Base-by-base conservation (phyloP, 306 rosid species). In the Alnus rubra region DNA sequence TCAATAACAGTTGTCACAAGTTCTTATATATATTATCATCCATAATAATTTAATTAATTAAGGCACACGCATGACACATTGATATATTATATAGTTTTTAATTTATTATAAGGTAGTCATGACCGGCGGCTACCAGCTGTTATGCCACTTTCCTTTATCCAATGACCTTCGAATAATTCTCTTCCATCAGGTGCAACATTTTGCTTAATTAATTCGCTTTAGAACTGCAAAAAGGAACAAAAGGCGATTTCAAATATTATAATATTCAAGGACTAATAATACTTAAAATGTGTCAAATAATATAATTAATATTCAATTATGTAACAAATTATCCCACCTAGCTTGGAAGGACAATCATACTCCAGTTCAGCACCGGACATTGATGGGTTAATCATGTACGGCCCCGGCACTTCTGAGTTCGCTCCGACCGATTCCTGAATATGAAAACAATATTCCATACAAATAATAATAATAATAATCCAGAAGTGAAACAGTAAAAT, bases 301-400 rank as follows among this genome's bases (percentile, higher is more conserved):
- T 23, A 23, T 23, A 23, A 23, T 23, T 39, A 4, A 42, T 42
- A 5, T 42, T 42, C 7, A 42, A 42, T 4, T 4, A 42, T 42
- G 45, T 42, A 59, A 59, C 65, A 28, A 28, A 59, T 19, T 59
- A 19, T 59, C 59, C 28, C 74, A 71, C 74, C 59, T 49, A 71
- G 59, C 59, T 49, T 28, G 45, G 45, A 42, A 62, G 60, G 60
- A 76, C n/a, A 63, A 9, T 62, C 54, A 70, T 9, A 42, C 15
- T 23, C 45, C 42, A 51, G 47, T 35, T 65, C 54, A 23, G 42
- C 64, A 28, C 68, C 6, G 23, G 67, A 19, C 67, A 39, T 23
- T 52, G 74, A 77, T 67, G 28, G 80, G 50, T 53, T 74, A 7
- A 51, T 18, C 74, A 77, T 19, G 42, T 50, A 77, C 30, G 44